Evolutionary conservation across 768 basidiomycete genomes (phyloP), one percentile per base, ranked within the genome.

Genomic region (Leccinum rimulosum): DNA sequence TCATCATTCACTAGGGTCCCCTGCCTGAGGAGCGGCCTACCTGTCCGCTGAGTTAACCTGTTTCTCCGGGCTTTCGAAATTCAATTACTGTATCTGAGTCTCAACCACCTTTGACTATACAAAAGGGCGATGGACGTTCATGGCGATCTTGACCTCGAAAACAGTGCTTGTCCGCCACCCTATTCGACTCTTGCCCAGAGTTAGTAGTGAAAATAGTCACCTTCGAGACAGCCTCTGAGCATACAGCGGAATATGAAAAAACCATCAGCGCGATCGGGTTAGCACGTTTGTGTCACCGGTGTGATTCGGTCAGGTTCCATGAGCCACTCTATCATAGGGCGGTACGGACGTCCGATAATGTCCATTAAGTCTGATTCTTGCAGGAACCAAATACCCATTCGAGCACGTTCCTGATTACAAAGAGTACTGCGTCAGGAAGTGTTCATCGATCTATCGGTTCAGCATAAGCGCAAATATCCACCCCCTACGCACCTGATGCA

Each of bases 241-340:
- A 19, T 69, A 92, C 88, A 98, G 69, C 54, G 95, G 96, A 50
- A 99, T 98, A 65, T 98, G 95, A 98, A 76, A 96, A 97, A 22
- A 22, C 22, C 89, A 93, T 91, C 64, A 98, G 73, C 0, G 93
- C 96, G 66, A 97, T 98, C 2, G 96, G 96, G 72, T 97, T 98
- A 5, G 91, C 91, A 3, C 95, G 78, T 56, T 78, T 79, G 66
- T 27, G 74, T 72, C 50, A 78, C 69, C 0, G 89, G 85, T 0
- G 81, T 77, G 51, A 87, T 67, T 71, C 88, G 89, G 40, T 80
- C 83, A 19, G 89, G 81, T 54, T 74, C 72, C 90, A 93, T 53
- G 84, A 70, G 54, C 78, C 73, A 6, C 83, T 88, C 83, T 94
- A 92, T 1, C 93, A 22, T 22, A 22, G 22, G 94, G 0, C 72